Evolutionary conservation across 2,329 filamentous ascomycete species (phyloP).

Genomic region (Sordariomycetes sp.): DNA sequence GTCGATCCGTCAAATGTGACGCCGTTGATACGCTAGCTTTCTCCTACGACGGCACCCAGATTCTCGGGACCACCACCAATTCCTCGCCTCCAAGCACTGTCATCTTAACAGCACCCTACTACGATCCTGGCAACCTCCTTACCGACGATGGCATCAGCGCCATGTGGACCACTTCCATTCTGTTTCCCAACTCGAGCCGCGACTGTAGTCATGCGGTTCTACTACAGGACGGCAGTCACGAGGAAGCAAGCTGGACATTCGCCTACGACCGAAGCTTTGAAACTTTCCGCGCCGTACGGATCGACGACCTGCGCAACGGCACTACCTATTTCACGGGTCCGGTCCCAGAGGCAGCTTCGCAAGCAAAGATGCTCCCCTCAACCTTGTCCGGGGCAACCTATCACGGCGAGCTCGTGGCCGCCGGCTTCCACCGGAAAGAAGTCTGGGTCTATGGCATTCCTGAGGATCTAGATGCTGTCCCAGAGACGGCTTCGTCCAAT

Average conservation of each 20-base stretch:
- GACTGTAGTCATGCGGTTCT: constrained; percentile 72
- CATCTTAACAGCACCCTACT: constrained; percentile 71
- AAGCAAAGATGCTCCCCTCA: constrained; percentile 54
- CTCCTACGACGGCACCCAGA: constrained; percentile 68
- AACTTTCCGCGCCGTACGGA: constrained; percentile 67
- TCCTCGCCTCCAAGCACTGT: constrained; percentile 60
- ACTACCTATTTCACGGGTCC: constrained; percentile 75
- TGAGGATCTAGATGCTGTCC: constrained; percentile 56
- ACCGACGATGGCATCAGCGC: constrained; percentile 58
- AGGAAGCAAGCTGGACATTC: constrained; percentile 67
- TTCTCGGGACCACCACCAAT: constrained; percentile 65
- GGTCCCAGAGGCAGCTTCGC: constrained; percentile 37
- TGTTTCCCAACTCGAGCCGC: constrained; percentile 73
- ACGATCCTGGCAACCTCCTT: constrained; percentile 59
- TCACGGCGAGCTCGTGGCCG: constrained; percentile 61
- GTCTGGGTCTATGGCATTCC: constrained; percentile 76
- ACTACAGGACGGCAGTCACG: constrained; percentile 48
- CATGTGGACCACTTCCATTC: constrained; percentile 77
- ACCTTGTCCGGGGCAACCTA: constrained; percentile 62
- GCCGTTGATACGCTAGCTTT: constrained; percentile 66
- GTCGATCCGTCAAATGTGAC: constrained; percentile 70
- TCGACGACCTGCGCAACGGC: constrained; percentile 66
- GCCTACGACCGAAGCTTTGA: constrained; percentile 70
- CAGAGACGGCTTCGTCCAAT: constrained; percentile 26
- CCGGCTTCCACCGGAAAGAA: constrained; percentile 63